Evolutionary conservation across 1,284 basidiomycete genomes (phyloP).

Genomic region (Peniophora sp.): DNA sequence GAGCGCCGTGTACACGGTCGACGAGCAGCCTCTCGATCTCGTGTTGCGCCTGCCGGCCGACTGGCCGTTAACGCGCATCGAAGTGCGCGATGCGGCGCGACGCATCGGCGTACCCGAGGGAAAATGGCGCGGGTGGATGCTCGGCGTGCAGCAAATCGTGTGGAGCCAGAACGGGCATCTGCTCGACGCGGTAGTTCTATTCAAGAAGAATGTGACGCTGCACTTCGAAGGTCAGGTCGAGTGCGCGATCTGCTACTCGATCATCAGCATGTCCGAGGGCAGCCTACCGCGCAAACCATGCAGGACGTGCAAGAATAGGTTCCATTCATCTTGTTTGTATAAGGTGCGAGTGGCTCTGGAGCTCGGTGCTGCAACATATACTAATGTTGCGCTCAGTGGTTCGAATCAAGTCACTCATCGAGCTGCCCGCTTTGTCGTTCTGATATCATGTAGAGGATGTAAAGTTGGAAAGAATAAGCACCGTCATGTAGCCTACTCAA

Average conservation of each 20-base stretch:
- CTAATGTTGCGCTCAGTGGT: conserved; percentile 56
- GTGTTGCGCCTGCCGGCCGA: conserved; percentile 82
- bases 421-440: conserved; percentile 90
- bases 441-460: conserved; percentile 45
- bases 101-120: conserved; percentile 87
- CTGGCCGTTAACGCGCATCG: conserved; percentile 87
- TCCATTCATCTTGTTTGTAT: conserved; percentile 90
- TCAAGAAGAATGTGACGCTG: conserved; percentile 89
- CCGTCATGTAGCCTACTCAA: too few species aligned
- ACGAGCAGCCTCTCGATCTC: conserved; percentile 94
- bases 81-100: conserved; percentile 73
- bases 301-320: conserved; percentile 91
- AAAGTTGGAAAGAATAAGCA: too few species aligned
- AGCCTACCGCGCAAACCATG: conserved; percentile 89
- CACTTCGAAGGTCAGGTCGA: conserved; percentile 94
- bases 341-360: conserved; percentile 44
- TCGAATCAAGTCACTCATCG: conserved; percentile 82
- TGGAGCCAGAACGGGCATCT: conserved; percentile 90
- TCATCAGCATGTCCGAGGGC: conserved; percentile 89
- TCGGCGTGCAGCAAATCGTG: conserved; percentile 89
- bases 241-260: conserved; percentile 92
- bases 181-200: conserved; percentile 85
- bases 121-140: conserved; percentile 90
- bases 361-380: conserved; percentile 6
- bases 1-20: conserved; percentile 77